Conservation (phyloP, 2,329 filamentous ascomycete genomes). For the Verticillium nubilum region DNA sequence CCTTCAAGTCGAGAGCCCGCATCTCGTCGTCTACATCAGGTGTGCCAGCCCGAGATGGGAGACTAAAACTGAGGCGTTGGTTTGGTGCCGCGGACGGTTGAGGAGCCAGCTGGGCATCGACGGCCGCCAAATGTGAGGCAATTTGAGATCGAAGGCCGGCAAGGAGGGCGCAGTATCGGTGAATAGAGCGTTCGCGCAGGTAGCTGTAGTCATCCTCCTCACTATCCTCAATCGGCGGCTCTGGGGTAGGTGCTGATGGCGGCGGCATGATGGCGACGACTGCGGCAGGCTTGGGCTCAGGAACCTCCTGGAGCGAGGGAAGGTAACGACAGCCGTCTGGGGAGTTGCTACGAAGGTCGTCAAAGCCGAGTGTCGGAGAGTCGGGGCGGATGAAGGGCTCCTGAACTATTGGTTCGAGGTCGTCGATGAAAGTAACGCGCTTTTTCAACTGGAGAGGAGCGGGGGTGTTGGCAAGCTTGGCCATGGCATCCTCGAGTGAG, state of each 20-base stretch:
- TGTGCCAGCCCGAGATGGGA: constrained; percentile 4
- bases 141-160: constrained; percentile 43
- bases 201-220: constrained; percentile 23
- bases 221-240: constrained; percentile 9
- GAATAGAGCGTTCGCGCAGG: constrained; percentile 35
- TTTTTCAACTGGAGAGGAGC: constrained; percentile 25
- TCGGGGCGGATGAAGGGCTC: constrained; percentile 51
- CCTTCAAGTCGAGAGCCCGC: constrained; percentile 35
- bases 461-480: constrained; percentile 2
- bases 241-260: constrained; percentile 3
- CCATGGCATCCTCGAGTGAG: constrained; percentile 25
- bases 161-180: constrained; percentile 44
- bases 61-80: constrained; percentile 11
- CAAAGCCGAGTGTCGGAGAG: constrained; percentile 54
- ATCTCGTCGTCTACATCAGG: constrained; percentile 25
- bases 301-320: constrained; percentile 10
- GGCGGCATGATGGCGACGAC: constrained; percentile 14
- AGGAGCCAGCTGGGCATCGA: constrained; percentile 33
- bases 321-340: background rate
- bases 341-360: constrained; percentile 14
- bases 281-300: constrained; percentile 7
- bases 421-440: constrained; percentile 32
- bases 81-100: constrained; percentile 10
- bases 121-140: constrained; percentile 36
- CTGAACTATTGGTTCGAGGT: constrained; percentile 24